Evolutionary conservation across 2,329 filamentous ascomycete genomes (phyloP).

Genomic region (Sclerotinia minor): DNA sequence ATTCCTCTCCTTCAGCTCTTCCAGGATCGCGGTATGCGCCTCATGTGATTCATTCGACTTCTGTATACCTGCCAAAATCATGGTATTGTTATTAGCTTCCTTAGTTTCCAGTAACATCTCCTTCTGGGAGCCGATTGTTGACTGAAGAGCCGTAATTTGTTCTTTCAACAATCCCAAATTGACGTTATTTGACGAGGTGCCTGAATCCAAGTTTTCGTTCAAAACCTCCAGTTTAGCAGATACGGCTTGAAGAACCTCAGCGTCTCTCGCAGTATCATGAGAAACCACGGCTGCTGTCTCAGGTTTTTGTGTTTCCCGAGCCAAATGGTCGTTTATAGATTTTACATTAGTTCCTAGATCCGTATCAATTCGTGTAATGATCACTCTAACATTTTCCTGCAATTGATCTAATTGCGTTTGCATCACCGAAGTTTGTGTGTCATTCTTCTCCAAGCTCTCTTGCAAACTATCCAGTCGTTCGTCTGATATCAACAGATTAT

Average conservation of each 20-base stretch:
- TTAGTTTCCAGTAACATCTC: slow-evolving; percentile 33
- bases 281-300: slow-evolving; percentile 22
- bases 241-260: slow-evolving; percentile 33
- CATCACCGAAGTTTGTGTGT: slow-evolving; percentile 34
- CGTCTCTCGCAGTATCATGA: slow-evolving; percentile 14
- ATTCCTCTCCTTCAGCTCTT: slow-evolving; percentile 27
- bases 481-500: slow-evolving; percentile 30
- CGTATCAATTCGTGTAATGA: slow-evolving; percentile 35
- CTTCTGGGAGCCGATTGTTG: slow-evolving; percentile 32
- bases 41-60: slow-evolving; percentile 37
- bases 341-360: slow-evolving; percentile 35
- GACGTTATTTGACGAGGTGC: slow-evolving; percentile 27
- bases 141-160: slow-evolving; percentile 32
- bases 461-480: slow-evolving; percentile 33
- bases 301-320: not conserved
- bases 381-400: slow-evolving; percentile 35
- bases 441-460: slow-evolving; percentile 33
- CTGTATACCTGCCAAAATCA: slow-evolving; percentile 37
- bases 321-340: slow-evolving; percentile 31
- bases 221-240: slow-evolving; percentile 32
- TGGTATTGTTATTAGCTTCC: slow-evolving; percentile 24
- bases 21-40: slow-evolving; percentile 32
- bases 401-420: slow-evolving; percentile 41
- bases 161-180: slow-evolving; percentile 29
- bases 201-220: slow-evolving; percentile 31